Conservation (phyloP, 2,329 filamentous ascomycete species). For the Aspergillus sp. region DNA sequence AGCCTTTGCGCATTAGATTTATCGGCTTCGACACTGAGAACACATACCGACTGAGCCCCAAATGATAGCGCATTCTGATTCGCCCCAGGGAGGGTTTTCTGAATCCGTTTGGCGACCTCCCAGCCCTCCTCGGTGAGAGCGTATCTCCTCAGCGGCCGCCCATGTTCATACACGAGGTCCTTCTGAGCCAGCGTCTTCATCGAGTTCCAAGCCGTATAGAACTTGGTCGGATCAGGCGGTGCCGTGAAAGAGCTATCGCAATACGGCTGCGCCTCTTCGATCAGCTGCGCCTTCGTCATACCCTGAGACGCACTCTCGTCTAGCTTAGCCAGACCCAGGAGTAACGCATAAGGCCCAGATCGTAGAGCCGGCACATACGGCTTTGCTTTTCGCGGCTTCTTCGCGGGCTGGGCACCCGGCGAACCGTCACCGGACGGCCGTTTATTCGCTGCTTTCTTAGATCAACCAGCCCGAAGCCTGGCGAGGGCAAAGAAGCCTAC, state of each 20-base stretch:
- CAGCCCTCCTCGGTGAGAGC: conserved; percentile 67
- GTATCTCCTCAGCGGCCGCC: conserved; percentile 59
- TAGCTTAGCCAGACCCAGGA: conserved; percentile 56
- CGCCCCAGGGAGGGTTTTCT: conserved; percentile 35
- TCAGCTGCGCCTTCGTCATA: conserved; percentile 59
- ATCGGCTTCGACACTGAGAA: too few species aligned
- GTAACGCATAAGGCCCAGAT: conserved; percentile 65
- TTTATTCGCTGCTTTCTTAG: conserved; percentile 17
- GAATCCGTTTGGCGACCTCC: conserved; percentile 60
- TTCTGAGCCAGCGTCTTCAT: conserved; percentile 68
- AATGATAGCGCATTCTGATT: conserved; percentile 11
- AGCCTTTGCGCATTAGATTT: conserved; percentile 3
- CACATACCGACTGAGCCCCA: conserved; percentile 7
- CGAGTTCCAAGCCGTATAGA: conserved; percentile 73
- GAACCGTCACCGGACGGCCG: conserved; percentile 21
- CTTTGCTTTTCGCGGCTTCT: conserved; percentile 50
- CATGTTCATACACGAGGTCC: conserved; percentile 63
- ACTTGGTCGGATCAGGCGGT: conserved; percentile 57
- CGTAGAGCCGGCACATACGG: conserved; percentile 62
- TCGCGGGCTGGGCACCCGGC: conserved; percentile 34
- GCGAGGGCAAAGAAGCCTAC: too few species aligned
- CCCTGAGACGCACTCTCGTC: conserved; percentile 47
- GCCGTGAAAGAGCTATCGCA: conserved; percentile 65
- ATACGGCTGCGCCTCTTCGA: conserved; percentile 59
- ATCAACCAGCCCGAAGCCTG: not conserved